These are phyloP conservation scores for Colletotrichum noveboracense DNA, from an alignment of 2,329 filamentous ascomycete genomes.

Conservation along the genomic window DNA sequence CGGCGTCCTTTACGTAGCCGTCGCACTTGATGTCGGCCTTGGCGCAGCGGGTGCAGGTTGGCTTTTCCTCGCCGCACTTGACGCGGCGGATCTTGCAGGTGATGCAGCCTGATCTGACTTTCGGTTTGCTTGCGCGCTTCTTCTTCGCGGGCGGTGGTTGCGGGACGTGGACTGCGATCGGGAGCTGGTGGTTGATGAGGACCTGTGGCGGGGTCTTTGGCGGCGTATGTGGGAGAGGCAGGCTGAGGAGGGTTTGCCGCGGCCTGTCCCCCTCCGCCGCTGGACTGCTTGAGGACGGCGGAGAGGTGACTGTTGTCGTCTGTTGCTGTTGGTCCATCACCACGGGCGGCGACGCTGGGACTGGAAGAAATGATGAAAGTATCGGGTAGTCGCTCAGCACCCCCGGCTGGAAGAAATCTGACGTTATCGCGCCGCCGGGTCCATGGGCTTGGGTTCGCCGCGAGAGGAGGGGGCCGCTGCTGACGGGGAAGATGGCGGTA, in stretches of 20 bases:
- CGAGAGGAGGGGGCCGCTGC: neutral
- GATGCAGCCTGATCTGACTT: constrained; percentile 22
- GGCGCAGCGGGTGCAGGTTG: constrained; percentile 25
- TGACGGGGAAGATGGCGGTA: neutral
- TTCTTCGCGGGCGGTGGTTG: neutral
- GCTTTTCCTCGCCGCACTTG: constrained; percentile 34
- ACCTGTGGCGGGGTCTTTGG: neutral
- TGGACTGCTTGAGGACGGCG: neutral
- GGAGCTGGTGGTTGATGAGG: neutral
- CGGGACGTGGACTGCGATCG: neutral
- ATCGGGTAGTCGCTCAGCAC: neutral
- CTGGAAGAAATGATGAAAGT: neutral
- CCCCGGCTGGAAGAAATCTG: neutral
- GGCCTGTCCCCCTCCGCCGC: neutral
- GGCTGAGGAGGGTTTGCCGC: neutral
- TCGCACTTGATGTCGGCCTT: constrained; percentile 21
- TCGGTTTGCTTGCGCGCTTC: constrained; percentile 17
- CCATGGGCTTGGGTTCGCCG: neutral
- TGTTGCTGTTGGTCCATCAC: neutral
- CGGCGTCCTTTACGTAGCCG: constrained; percentile 12
- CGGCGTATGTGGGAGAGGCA: neutral
- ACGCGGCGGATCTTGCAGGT: constrained; percentile 31
- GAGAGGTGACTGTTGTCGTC: neutral
- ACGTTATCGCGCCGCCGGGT: neutral
- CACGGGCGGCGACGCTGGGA: neutral